phyloP scores from a whole-genome alignment of 805 yeast species.

The Monosporozyma unispora region DNA sequence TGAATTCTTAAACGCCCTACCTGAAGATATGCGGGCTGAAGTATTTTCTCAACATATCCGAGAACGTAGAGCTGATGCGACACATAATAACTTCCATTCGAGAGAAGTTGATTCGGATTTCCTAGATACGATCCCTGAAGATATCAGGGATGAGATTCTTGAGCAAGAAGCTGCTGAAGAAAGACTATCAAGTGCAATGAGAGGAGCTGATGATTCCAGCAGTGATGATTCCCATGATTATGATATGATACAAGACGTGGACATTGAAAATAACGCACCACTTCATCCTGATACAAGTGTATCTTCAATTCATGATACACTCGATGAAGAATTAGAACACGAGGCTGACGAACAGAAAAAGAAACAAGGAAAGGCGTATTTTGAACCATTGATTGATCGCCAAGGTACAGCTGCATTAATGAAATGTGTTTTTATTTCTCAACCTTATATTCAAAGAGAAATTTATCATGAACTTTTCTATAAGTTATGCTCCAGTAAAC shows the following conservation, averaged over 20 bases:
- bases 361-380: constrained; percentile 25
- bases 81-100: constrained; percentile 35
- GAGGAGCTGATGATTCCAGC: constrained; percentile 2
- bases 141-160: constrained; percentile 50
- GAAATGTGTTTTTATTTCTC: constrained; percentile 66
- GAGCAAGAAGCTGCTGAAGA: constrained; percentile 38
- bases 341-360: constrained; percentile 7
- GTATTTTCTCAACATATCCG: constrained; percentile 78
- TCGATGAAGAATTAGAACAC: constrained; percentile 9
- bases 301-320: neutral
- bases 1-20: constrained; percentile 78
- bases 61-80: constrained; percentile 58
- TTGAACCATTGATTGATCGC: constrained; percentile 64
- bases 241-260: constrained; percentile 11
- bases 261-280: neutral
- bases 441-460: constrained; percentile 52
- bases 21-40: constrained; percentile 88
- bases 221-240: constrained; percentile 13
- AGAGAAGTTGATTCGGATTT: constrained; percentile 75
- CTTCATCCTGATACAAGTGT: constrained; percentile 1
- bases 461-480: constrained; percentile 55
- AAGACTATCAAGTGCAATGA: constrained; percentile 18
- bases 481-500: constrained; percentile 65
- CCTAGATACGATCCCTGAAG: constrained; percentile 68
- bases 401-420: constrained; percentile 66